Conservation (phyloP, 768 basidiomycete genomes). For the Tephrocybe sp. region DNA sequence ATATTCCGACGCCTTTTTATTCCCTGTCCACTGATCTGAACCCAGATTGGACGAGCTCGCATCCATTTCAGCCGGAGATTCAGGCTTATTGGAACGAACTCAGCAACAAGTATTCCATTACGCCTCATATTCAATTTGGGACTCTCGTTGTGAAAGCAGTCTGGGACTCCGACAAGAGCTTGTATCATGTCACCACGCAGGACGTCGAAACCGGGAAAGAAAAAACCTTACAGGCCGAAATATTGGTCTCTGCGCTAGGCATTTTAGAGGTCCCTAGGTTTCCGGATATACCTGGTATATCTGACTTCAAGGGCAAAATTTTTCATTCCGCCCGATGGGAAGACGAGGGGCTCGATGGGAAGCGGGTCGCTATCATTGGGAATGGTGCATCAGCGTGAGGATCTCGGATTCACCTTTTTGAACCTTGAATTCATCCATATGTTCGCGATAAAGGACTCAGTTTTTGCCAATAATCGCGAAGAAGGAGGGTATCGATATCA, state of each 20-base stretch:
- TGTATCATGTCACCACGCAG: slow-evolving; percentile 37
- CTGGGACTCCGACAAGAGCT: slow-evolving; percentile 40
- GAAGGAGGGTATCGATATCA: slow-evolving; percentile 38
- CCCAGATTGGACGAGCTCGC: slow-evolving; percentile 38
- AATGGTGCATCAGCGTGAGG: slow-evolving; percentile 55
- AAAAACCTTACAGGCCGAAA: slow-evolving; percentile 34
- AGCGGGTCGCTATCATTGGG: slow-evolving; percentile 57
- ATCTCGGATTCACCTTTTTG: slow-evolving; percentile 11
- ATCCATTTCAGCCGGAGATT: slow-evolving; percentile 42
- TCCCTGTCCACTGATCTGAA: slow-evolving; percentile 41
- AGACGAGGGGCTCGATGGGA: slow-evolving; percentile 38
- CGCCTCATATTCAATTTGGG: slow-evolving; percentile 40
- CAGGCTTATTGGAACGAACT: slow-evolving; percentile 37
- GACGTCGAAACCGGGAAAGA: slow-evolving; percentile 30
- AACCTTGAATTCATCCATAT: background rate
- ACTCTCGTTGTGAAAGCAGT: slow-evolving; percentile 40
- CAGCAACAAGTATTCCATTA: slow-evolving; percentile 39
- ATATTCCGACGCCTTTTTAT: slow-evolving; percentile 37
- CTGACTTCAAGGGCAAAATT: slow-evolving; percentile 43
- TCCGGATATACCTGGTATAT: slow-evolving; percentile 33
- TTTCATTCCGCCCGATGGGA: slow-evolving; percentile 60
- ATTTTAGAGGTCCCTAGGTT: slow-evolving; percentile 44
- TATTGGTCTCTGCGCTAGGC: slow-evolving; percentile 53
- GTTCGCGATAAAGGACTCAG: slow-evolving; percentile 49
- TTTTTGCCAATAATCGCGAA: slow-evolving; percentile 44